Conservation (phyloP, 2,329 filamentous ascomycete genomes). For the Penicillium sp. region DNA sequence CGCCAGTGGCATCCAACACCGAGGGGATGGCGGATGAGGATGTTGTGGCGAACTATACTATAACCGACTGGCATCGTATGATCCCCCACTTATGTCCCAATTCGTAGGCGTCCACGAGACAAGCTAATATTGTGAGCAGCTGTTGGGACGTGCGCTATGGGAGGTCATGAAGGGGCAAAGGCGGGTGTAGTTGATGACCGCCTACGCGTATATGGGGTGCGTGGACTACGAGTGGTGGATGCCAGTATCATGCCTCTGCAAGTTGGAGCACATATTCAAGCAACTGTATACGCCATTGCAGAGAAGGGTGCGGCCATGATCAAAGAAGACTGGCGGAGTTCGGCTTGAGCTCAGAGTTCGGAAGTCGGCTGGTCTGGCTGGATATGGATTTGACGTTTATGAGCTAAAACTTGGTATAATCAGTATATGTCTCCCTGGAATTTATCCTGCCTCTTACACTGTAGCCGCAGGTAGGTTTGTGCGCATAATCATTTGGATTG, state of each 20-base stretch:
- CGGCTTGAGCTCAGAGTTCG: too few relatives aligned
- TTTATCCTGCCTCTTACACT: too few relatives aligned
- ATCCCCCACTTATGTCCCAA: background rate
- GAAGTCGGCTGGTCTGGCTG: too few relatives aligned
- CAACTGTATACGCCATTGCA: constrained; percentile 34
- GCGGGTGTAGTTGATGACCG: constrained; percentile 38
- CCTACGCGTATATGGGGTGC: constrained; percentile 38
- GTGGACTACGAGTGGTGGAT: constrained; percentile 39
- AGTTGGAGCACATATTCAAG: constrained; percentile 29
- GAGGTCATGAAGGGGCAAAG: constrained; percentile 24
- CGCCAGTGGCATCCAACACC: constrained; percentile 14
- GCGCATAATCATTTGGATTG: too few relatives aligned
- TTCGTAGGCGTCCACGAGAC: too few relatives aligned
- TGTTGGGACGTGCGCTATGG: constrained; percentile 46
- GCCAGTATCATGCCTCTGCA: constrained; percentile 35
- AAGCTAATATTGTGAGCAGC: constrained; percentile 6
- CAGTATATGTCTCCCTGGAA: too few relatives aligned
- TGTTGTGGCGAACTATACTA: constrained; percentile 17
- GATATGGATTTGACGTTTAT: too few relatives aligned
- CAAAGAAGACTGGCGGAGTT: constrained; percentile 18
- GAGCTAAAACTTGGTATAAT: too few relatives aligned
- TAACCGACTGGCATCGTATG: constrained; percentile 25
- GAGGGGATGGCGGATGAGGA: constrained; percentile 7
- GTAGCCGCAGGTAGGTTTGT: too few relatives aligned
- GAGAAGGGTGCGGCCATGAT: constrained; percentile 26